Evolutionary conservation across 2,329 filamentous ascomycete species (phyloP).

Genomic region (Epichloe scottii): DNA sequence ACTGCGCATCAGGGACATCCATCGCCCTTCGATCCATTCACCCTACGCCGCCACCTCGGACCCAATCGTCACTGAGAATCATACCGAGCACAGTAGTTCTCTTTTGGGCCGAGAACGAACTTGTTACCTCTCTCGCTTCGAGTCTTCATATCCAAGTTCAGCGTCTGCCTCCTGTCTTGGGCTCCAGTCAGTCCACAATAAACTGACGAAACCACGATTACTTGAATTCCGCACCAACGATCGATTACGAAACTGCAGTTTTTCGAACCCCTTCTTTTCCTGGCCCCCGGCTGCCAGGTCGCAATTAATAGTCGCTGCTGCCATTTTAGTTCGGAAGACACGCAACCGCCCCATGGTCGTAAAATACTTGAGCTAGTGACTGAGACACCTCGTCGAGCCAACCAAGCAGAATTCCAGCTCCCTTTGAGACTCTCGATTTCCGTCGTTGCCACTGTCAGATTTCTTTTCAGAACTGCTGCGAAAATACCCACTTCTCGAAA

Average conservation of each 20-base stretch:
- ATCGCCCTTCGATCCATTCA: neutral
- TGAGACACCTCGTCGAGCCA: constrained; percentile 9
- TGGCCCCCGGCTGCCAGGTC: neutral
- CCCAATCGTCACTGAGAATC: no score
- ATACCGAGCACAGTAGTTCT: no score
- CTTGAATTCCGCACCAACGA: neutral
- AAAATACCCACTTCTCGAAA: neutral
- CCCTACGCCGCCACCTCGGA: neutral
- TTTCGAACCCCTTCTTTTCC: neutral
- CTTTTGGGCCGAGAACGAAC: no score
- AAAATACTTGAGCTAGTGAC: constrained; percentile 10
- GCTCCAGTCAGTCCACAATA: neutral
- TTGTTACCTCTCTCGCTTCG: no score
- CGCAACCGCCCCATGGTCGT: constrained; percentile 8
- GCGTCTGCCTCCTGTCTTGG: neutral
- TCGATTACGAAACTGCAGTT: neutral
- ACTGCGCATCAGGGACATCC: neutral
- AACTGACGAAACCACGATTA: neutral
- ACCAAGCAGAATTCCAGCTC: constrained; percentile 6
- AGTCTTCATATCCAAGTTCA: no score
- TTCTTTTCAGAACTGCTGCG: neutral
- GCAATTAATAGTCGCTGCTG: neutral
- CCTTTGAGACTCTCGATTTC: neutral
- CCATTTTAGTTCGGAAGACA: constrained; percentile 2
- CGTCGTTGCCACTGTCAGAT: neutral